Percentiles rank a stretch among this genome's conserved stretches.
These are phyloP conservation scores for Grammothele lineata DNA, from an alignment of 768 basidiomycete species.

Conservation along the genomic window DNA sequence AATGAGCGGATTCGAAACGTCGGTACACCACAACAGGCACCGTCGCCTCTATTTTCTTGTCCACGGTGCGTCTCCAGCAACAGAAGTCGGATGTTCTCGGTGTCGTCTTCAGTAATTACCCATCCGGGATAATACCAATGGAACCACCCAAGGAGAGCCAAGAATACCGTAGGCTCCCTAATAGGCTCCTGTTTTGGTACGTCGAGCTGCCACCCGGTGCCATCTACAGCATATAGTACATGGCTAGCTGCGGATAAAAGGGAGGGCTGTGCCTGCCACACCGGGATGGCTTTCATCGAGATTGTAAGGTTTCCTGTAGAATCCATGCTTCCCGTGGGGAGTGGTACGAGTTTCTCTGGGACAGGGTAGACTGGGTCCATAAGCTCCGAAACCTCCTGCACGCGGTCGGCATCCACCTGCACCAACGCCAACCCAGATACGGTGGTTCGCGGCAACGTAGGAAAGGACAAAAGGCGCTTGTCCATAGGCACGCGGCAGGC, in stretches of 20 bases:
- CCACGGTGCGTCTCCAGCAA: constrained; percentile 5
- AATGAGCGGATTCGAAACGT: constrained; percentile 7
- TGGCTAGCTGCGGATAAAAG: not conserved
- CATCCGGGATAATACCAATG: not conserved
- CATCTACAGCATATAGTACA: not conserved
- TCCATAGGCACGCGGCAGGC: not conserved
- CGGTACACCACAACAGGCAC: no score
- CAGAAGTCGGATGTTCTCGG: constrained; percentile 1
- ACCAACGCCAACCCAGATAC: no score
- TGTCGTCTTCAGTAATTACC: not conserved
- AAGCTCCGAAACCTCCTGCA: constrained; percentile 1
- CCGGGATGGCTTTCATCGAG: not conserved
- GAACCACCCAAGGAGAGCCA: constrained; percentile 6
- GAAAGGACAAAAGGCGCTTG: constrained; percentile 3
- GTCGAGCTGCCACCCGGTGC: not conserved
- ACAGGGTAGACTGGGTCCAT: constrained; percentile 1
- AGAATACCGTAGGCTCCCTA: not conserved
- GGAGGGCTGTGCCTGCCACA: no score
- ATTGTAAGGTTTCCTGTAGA: constrained; percentile 3
- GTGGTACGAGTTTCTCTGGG: constrained; percentile 2
- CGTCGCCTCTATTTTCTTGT: no score
- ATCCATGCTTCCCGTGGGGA: constrained; percentile 7
- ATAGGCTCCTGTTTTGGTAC: not conserved
- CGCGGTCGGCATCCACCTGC: no score
- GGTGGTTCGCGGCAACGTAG: constrained; percentile 3